Conservation (phyloP, 108 stramenopile species). For the Aurantiochytrium sp. region DNA sequence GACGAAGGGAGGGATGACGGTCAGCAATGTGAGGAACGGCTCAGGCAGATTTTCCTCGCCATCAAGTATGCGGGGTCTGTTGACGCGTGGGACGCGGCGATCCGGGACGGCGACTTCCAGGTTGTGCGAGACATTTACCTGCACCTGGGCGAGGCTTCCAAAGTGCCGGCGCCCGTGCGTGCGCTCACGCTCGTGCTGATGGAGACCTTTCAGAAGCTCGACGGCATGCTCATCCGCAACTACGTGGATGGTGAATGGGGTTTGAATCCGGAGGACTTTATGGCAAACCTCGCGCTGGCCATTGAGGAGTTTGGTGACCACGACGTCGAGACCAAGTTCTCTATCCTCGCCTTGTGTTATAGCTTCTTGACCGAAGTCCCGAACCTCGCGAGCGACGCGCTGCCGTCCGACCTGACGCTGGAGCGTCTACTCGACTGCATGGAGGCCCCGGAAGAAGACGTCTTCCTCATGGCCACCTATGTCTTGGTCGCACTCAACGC, state of each 20-base stretch:
- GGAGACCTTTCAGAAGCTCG: not conserved
- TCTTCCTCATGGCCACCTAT: conserved; percentile 7
- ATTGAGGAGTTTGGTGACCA: not conserved
- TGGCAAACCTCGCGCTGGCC: not conserved
- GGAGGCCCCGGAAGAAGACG: not conserved
- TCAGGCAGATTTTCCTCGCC: not conserved
- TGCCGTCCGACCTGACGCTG: not conserved
- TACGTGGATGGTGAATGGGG: conserved; percentile 4
- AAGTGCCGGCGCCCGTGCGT: not conserved
- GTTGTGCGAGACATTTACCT: not conserved
- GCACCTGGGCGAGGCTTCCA: not conserved
- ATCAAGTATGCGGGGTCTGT: not conserved
- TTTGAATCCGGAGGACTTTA: not conserved
- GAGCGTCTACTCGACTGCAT: not conserved
- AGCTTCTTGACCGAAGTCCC: conserved; percentile 20
- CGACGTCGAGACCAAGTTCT: not conserved
- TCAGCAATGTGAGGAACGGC: not conserved
- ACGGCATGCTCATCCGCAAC: not conserved
- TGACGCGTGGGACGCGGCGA: not conserved
- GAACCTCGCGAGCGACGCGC: not conserved
- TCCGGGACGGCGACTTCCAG: not conserved
- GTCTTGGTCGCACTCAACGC: not conserved
- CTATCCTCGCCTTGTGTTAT: not conserved
- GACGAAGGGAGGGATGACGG: not conserved
- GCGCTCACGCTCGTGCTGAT: not conserved